Percentiles rank a stretch among this genome's conserved stretches.
These are phyloP conservation scores for Arctium minus DNA, from an alignment of 129 eudicot species.

Conservation along the genomic window DNA sequence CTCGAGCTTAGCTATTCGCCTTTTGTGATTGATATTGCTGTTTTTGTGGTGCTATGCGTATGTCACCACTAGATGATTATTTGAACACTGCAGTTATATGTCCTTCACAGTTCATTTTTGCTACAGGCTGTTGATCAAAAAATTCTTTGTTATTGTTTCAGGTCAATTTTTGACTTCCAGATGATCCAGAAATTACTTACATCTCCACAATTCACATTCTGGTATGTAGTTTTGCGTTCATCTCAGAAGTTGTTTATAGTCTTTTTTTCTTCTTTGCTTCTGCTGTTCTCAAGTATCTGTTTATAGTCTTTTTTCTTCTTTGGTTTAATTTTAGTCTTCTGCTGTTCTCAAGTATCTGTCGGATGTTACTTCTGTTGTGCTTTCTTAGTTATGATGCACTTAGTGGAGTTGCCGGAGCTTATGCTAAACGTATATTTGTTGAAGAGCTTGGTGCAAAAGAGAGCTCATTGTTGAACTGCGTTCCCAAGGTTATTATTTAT, in stretches of 20 bases:
- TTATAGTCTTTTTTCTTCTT: background rate
- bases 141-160: slow-evolving; percentile 9
- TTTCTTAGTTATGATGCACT: slow-evolving; percentile 64
- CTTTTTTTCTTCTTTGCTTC: background rate
- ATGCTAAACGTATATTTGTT: slow-evolving; percentile 68
- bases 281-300: background rate
- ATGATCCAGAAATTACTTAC: slow-evolving; percentile 61
- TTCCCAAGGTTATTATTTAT: slow-evolving; percentile 45
- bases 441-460: slow-evolving; percentile 75
- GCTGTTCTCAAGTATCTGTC: background rate
- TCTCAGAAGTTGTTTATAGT: background rate
- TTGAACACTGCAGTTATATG: background rate
- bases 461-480: slow-evolving; percentile 61
- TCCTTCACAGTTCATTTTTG: background rate
- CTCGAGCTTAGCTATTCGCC: background rate
- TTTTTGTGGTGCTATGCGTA: background rate
- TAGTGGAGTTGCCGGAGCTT: slow-evolving; percentile 79
- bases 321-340: background rate
- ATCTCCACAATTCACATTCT: slow-evolving; percentile 62
- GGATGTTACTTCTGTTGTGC: background rate
- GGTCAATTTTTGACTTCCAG: slow-evolving; percentile 66
- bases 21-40: background rate
- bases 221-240: slow-evolving; percentile 27
- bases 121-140: background rate
- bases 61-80: background rate